Conservation (phyloP, 2,329 filamentous ascomycete species). For the Fusarium domesticum region DNA sequence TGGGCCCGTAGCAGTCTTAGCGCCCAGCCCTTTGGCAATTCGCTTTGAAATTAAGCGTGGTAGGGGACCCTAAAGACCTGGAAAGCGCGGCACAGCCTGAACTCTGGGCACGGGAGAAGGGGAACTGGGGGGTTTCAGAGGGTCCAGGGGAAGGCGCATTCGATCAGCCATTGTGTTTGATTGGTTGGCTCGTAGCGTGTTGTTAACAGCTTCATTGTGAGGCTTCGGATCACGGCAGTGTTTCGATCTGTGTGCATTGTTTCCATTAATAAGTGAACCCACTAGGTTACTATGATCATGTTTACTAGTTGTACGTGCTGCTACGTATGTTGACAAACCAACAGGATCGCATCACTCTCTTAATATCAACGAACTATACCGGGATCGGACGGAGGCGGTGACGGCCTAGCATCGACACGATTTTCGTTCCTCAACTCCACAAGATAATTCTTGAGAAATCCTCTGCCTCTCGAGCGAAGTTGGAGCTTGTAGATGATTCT, state of each 20-base stretch:
- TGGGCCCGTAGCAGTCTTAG: conserved; percentile 15
- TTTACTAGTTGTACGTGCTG: too few relatives aligned
- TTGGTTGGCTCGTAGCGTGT: conserved; percentile 3
- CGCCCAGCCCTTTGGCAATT: conserved; percentile 4
- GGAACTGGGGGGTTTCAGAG: background rate
- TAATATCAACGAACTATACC: too few relatives aligned
- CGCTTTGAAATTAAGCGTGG: conserved; percentile 2
- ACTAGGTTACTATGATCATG: too few relatives aligned
- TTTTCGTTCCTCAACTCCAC: too few relatives aligned
- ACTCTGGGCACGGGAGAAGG: background rate
- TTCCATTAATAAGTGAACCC: conserved; percentile 5
- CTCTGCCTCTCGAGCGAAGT: too few relatives aligned
- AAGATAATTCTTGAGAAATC: too few relatives aligned
- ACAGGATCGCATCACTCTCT: too few relatives aligned
- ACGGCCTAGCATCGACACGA: too few relatives aligned
- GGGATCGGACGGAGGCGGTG: too few relatives aligned
- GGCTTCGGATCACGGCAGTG: conserved; percentile 20
- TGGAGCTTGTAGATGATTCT: too few relatives aligned
- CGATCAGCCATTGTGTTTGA: background rate
- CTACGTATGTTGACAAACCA: too few relatives aligned
- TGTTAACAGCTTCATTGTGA: background rate
- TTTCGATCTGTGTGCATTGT: conserved; percentile 3
- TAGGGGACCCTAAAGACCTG: conserved; percentile 13
- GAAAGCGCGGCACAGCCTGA: conserved; percentile 1
- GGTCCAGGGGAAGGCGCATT: background rate